Percentiles rank a stretch among this genome's conserved stretches.
Conservation (phyloP, 1,284 basidiomycete species). For the Irpex rosettiformis region DNA sequence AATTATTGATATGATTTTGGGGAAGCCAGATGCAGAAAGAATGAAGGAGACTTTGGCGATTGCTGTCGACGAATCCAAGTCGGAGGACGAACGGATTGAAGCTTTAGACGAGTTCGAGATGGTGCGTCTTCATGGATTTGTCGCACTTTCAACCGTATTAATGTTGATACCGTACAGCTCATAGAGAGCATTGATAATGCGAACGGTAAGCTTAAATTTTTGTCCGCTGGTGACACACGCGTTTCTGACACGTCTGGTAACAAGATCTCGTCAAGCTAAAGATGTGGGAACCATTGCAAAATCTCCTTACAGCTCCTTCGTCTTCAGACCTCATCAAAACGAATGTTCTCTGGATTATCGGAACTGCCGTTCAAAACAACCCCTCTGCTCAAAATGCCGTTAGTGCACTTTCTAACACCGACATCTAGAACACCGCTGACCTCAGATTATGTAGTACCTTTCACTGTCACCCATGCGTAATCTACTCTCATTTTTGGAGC, state of each 20-base stretch:
- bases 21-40: slow-evolving; percentile 77
- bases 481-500: slow-evolving; percentile 62
- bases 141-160: not conserved
- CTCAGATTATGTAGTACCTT: slow-evolving; percentile 56
- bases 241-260: not conserved
- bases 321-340: slow-evolving; percentile 64
- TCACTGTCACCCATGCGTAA: slow-evolving; percentile 63
- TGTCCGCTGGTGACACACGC: slow-evolving; percentile 3
- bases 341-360: slow-evolving; percentile 87
- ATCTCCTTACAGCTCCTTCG: slow-evolving; percentile 53
- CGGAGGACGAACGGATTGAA: slow-evolving; percentile 66
- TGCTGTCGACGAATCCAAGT: slow-evolving; percentile 60
- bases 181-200: slow-evolving; percentile 96
- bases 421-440: not conserved
- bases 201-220: slow-evolving; percentile 58
- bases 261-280: slow-evolving; percentile 79
- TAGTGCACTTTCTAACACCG: slow-evolving; percentile 33
- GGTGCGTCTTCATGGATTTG: slow-evolving; percentile 44
- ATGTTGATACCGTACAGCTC: slow-evolving; percentile 46
- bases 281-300: slow-evolving; percentile 84
- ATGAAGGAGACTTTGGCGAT: slow-evolving; percentile 86
- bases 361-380: slow-evolving; percentile 96
- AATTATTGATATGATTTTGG: slow-evolving; percentile 84
- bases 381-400: slow-evolving; percentile 86
- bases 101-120: slow-evolving; percentile 96